Evolutionary conservation across 352 stramenopile genomes (phyloP).

Genomic region (Phytophthora podocarpi): DNA sequence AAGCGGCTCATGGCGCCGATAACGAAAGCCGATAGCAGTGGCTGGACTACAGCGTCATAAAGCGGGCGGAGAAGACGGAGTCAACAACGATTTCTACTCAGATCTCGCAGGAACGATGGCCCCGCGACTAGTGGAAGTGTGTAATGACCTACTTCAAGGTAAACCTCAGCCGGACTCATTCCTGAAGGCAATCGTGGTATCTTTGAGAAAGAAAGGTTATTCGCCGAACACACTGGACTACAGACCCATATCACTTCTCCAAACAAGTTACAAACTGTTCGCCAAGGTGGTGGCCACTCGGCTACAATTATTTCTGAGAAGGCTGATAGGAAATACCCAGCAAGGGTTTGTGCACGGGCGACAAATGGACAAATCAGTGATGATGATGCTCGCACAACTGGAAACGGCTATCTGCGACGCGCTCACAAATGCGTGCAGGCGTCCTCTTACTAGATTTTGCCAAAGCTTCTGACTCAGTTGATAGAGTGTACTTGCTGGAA

Average conservation of each 20-base stretch:
- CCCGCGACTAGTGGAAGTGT: background rate
- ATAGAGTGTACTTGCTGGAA: background rate
- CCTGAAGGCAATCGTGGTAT: background rate
- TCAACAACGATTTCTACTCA: conserved; percentile 2
- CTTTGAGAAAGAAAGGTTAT: background rate
- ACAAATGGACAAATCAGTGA: background rate
- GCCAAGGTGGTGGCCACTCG: background rate
- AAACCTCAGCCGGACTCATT: background rate
- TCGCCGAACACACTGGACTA: background rate
- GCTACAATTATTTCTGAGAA: background rate
- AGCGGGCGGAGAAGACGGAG: background rate
- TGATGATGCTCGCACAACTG: background rate
- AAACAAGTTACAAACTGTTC: background rate
- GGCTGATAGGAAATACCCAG: background rate
- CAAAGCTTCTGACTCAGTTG: background rate
- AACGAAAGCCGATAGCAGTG: no score
- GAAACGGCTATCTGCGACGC: background rate
- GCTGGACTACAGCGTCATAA: background rate
- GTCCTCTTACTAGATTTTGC: background rate
- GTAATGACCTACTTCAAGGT: background rate
- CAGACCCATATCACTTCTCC: background rate
- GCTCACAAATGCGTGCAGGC: background rate
- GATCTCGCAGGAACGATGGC: background rate
- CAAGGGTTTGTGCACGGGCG: background rate
- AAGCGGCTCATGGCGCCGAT: no score